These are phyloP conservation scores for Forsythia viridissima DNA, from an alignment of 257 asterid species.

Conservation along the genomic window DNA sequence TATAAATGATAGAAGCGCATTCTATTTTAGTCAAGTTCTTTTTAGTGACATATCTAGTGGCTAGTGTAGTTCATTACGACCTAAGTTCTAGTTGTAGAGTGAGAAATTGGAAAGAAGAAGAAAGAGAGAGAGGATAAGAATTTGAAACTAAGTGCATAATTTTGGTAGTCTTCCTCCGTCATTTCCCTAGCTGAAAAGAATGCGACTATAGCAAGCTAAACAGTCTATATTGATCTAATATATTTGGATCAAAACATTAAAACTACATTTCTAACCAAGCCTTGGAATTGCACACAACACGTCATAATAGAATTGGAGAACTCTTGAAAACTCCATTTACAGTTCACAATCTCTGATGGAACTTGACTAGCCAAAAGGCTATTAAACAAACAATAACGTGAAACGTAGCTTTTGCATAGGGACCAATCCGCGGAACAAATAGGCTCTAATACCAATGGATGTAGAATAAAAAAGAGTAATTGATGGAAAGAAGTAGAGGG, in stretches of 20 bases:
- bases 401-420: no score
- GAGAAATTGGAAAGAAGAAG: not conserved
- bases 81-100: not conserved
- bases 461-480: not conserved
- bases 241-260: not conserved
- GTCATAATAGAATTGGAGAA: no score
- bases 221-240: not conserved
- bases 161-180: not conserved
- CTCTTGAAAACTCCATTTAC: not conserved
- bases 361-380: not conserved
- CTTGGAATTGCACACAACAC: not conserved
- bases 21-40: not conserved
- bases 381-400: no score
- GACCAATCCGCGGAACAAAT: no score
- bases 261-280: not conserved
- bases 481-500: no score
- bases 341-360: not conserved
- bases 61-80: not conserved
- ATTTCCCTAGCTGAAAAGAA: not conserved
- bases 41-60: not conserved
- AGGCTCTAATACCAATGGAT: no score
- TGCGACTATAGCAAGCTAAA: not conserved
- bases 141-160: not conserved
- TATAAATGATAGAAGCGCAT: not conserved
- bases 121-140: not conserved